These are phyloP conservation scores for Phyllosticta citriasiana DNA, from an alignment of 2,329 filamentous ascomycete genomes.

Conservation along the genomic window DNA sequence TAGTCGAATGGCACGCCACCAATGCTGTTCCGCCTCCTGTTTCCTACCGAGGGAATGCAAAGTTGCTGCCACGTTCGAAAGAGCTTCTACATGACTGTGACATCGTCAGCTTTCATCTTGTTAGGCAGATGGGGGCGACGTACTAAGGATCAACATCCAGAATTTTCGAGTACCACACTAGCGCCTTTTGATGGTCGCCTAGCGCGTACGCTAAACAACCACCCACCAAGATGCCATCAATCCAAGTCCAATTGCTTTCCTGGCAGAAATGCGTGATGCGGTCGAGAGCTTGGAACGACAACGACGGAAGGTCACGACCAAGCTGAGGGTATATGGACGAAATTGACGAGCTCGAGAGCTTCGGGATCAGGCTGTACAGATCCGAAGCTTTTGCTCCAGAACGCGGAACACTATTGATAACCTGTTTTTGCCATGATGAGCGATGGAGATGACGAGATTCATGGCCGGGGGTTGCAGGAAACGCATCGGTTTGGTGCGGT, in stretches of 20 bases:
- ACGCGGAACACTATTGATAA: neutral
- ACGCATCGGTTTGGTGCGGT: neutral
- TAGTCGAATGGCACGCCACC: constrained; percentile 72
- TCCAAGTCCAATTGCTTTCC: constrained; percentile 50
- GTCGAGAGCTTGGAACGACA: constrained; percentile 27
- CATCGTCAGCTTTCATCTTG: constrained; percentile 13
- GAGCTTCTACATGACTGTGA: constrained; percentile 74
- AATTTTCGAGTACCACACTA: constrained; percentile 64
- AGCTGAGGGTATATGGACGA: neutral
- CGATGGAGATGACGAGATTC: neutral
- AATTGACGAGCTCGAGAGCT: constrained; percentile 1
- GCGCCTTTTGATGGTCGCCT: constrained; percentile 68
- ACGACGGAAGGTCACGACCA: constrained; percentile 9
- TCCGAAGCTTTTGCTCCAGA: neutral
- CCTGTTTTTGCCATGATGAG: constrained; percentile 6
- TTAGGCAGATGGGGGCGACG: constrained; percentile 16
- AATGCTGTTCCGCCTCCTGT: constrained; percentile 75
- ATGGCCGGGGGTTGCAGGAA: neutral
- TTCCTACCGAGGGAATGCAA: constrained; percentile 73
- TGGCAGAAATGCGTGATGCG: constrained; percentile 27
- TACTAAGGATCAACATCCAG: constrained; percentile 48
- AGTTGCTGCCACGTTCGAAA: constrained; percentile 86
- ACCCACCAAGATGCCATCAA: constrained; percentile 82
- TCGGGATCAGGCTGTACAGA: neutral
- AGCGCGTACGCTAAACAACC: constrained; percentile 89